Conservation (phyloP, 306 rosid species). For the Pterocarpus santalinus region DNA sequence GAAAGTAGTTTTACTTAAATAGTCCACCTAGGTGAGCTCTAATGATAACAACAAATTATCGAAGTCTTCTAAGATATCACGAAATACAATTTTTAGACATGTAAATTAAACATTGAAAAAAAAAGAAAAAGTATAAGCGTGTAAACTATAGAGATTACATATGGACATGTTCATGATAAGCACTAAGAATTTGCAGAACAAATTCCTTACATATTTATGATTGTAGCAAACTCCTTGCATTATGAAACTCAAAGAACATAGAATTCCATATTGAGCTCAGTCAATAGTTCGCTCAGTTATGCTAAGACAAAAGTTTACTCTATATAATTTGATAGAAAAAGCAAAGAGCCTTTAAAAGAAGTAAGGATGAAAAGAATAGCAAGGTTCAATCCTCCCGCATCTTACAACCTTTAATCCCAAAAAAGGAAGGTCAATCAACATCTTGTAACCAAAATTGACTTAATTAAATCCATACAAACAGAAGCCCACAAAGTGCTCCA, state of each 20-base stretch:
- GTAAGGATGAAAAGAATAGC: slow-evolving; percentile 49
- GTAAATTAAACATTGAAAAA: not conserved
- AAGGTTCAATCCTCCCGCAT: slow-evolving; percentile 43
- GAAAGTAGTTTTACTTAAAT: slow-evolving; percentile 16
- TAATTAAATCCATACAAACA: slow-evolving; percentile 42
- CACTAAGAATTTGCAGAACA: slow-evolving; percentile 9
- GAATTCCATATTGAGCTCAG: slow-evolving; percentile 10
- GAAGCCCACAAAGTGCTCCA: slow-evolving; percentile 48
- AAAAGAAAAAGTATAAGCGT: not conserved
- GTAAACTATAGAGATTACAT: not conserved
- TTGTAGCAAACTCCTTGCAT: slow-evolving; percentile 26
- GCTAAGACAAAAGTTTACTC: slow-evolving; percentile 34
- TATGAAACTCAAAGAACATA: slow-evolving; percentile 17
- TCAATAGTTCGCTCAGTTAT: not conserved
- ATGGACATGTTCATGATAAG: slow-evolving; percentile 8
- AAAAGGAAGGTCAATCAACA: slow-evolving; percentile 41
- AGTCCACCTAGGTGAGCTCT: slow-evolving; percentile 11
- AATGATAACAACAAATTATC: slow-evolving; percentile 29
- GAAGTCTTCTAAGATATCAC: slow-evolving; percentile 12
- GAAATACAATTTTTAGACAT: slow-evolving; percentile 11
- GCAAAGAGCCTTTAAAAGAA: slow-evolving; percentile 31
- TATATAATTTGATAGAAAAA: slow-evolving; percentile 22
- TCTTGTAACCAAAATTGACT: slow-evolving; percentile 41
- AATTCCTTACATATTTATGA: slow-evolving; percentile 16
- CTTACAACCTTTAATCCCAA: slow-evolving; percentile 45